phyloP scores from a whole-genome alignment of 2,329 filamentous ascomycete genomes.

The Alternaria sp. region DNA sequence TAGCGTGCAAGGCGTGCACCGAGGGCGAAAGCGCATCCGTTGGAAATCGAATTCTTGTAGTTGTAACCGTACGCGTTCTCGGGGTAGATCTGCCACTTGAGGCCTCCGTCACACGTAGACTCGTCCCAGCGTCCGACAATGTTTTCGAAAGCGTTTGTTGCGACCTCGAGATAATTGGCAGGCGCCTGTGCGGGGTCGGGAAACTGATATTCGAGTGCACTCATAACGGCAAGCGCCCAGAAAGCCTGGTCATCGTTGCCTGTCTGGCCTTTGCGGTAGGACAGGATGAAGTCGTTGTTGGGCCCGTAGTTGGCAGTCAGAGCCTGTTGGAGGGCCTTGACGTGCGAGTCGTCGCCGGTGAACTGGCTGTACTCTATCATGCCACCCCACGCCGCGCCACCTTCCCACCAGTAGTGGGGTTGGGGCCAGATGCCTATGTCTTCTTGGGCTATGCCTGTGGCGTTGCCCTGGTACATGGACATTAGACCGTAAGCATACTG shows the following conservation, averaged over 20 bases:
- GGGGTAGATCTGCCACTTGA: constrained; percentile 82
- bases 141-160: constrained; percentile 75
- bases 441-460: constrained; percentile 30
- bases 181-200: constrained; percentile 63
- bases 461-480: constrained; percentile 48
- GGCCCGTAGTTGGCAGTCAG: constrained; percentile 55
- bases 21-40: constrained; percentile 84
- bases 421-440: constrained; percentile 54
- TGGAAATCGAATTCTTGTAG: constrained; percentile 85
- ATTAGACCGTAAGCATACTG: constrained; percentile 49
- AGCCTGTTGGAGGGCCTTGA: constrained; percentile 53
- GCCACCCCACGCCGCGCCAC: constrained; percentile 52
- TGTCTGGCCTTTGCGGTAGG: constrained; percentile 50
- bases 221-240: constrained; percentile 73
- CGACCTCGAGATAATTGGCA: constrained; percentile 68
- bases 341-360: constrained; percentile 56
- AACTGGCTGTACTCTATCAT: constrained; percentile 58
- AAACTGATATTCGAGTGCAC: constrained; percentile 73
- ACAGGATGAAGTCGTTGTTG: constrained; percentile 56
- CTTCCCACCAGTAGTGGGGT: constrained; percentile 60
- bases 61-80: constrained; percentile 76
- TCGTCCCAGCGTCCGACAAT: constrained; percentile 76
- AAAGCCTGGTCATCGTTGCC: constrained; percentile 80
- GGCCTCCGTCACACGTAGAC: constrained; percentile 71
- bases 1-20: constrained; percentile 76